Evolutionary conservation across 75 land plant species (phyloP).

Genomic region (Azolla pinnata): DNA sequence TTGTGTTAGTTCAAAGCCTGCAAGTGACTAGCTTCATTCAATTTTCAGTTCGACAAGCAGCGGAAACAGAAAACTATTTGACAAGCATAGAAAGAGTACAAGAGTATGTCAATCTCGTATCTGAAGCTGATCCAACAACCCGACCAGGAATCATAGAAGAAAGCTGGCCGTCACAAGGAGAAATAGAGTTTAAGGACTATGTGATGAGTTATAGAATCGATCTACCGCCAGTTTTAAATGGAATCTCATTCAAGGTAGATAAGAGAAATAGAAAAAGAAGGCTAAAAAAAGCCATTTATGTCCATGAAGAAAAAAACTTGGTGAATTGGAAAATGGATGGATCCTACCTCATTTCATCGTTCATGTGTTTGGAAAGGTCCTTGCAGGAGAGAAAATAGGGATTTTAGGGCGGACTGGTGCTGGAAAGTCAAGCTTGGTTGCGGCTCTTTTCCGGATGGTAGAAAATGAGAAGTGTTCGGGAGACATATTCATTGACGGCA

Average conservation of each 20-base stretch:
- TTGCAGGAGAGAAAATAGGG: slow-evolving; percentile 24
- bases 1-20: slow-evolving; percentile 28
- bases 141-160: slow-evolving; percentile 16
- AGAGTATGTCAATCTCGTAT: slow-evolving; percentile 13
- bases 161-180: slow-evolving; percentile 25
- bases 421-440: slow-evolving; percentile 34
- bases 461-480: slow-evolving; percentile 24
- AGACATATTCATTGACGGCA: slow-evolving; percentile 24
- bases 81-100: slow-evolving; percentile 33
- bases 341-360: no score
- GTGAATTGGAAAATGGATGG: no score
- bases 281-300: no score
- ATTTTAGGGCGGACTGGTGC: slow-evolving; percentile 33
- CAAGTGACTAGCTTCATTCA: slow-evolving; percentile 27
- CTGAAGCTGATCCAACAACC: slow-evolving; percentile 22
- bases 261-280: no score
- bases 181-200: slow-evolving; percentile 26
- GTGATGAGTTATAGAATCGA: slow-evolving; percentile 29
- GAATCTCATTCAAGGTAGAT: slow-evolving; percentile 29
- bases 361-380: not conserved
- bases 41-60: slow-evolving; percentile 20
- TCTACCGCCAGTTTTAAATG: slow-evolving; percentile 22
- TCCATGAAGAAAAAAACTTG: no score
- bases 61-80: slow-evolving; percentile 28
- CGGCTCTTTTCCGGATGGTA: slow-evolving; percentile 33